Percentiles rank a stretch among this genome's conserved stretches.
phyloP scores from a whole-genome alignment of 306 rosid species.

The apple (Malus domestica) region ASM211411v1 NC_041791.1:4197501-4198000 shows the following conservation, averaged over 20 bases:
- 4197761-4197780: slow-evolving; percentile 20
- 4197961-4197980: background rate
- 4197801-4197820: background rate
- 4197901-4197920: background rate
- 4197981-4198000: background rate
- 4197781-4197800: background rate
- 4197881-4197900: background rate
- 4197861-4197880: background rate
- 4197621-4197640: slow-evolving; percentile 92
- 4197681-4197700: slow-evolving; percentile 57
- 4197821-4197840: background rate
- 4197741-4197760: slow-evolving; percentile 71
- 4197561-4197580: slow-evolving; percentile 72
- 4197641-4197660: slow-evolving; percentile 77
- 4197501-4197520: slow-evolving; percentile 87
- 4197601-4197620: slow-evolving; percentile 77
- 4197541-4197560: slow-evolving; percentile 31
- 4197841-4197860: background rate
- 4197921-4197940: background rate
- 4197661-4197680: slow-evolving; percentile 71
- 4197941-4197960: background rate
- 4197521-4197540: slow-evolving; percentile 30
- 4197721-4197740: slow-evolving; percentile 86
- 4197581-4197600: slow-evolving; percentile 79
- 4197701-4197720: slow-evolving; percentile 73